A percentile compares a stretch with the other conserved stretches of the same genome.
Evolutionary conservation across 352 stramenopile species (phyloP).

Genomic region (Lagenidium giganteum): DNA sequence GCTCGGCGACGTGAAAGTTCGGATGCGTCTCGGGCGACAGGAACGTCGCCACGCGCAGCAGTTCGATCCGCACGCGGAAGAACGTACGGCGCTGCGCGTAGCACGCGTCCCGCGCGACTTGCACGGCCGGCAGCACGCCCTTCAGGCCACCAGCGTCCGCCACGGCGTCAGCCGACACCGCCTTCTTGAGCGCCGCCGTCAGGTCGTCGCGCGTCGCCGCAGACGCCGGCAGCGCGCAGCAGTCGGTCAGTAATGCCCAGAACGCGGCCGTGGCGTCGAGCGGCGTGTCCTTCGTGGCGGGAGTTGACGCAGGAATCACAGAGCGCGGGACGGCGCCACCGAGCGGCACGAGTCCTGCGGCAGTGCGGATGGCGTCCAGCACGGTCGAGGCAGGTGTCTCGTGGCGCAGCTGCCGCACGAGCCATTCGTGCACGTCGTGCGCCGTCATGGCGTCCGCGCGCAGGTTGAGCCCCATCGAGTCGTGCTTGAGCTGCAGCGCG

Average conservation of each 20-base stretch:
- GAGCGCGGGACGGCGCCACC: constrained; percentile 18
- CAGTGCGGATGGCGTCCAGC: constrained; percentile 37
- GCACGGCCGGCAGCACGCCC: constrained; percentile 18
- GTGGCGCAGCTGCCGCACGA: constrained; percentile 26
- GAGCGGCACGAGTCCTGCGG: constrained; percentile 43
- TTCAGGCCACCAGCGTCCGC: no score
- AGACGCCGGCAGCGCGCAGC: constrained; percentile 16
- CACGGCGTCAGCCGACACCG: constrained; percentile 9
- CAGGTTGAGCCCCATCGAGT: no score
- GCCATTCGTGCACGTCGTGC: constrained; percentile 29
- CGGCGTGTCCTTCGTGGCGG: constrained; percentile 12
- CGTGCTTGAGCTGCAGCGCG: no score
- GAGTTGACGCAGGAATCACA: constrained; percentile 13
- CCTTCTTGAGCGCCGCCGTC: constrained; percentile 7
- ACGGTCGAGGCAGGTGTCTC: constrained; percentile 25
- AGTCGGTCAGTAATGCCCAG: constrained; percentile 13
- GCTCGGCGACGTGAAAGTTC: constrained; percentile 22
- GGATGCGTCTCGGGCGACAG: constrained; percentile 19
- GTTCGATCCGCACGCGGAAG: constrained; percentile 50
- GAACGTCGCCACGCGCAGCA: constrained; percentile 36
- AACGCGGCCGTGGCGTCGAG: constrained; percentile 5
- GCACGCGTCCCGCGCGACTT: constrained; percentile 23
- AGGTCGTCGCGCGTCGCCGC: constrained; percentile 3
- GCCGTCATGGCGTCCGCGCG: no score
- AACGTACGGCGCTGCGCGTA: constrained; percentile 36